Conservation (phyloP, 179 eudicot genomes). For the Kewa caespitosa region DNA sequence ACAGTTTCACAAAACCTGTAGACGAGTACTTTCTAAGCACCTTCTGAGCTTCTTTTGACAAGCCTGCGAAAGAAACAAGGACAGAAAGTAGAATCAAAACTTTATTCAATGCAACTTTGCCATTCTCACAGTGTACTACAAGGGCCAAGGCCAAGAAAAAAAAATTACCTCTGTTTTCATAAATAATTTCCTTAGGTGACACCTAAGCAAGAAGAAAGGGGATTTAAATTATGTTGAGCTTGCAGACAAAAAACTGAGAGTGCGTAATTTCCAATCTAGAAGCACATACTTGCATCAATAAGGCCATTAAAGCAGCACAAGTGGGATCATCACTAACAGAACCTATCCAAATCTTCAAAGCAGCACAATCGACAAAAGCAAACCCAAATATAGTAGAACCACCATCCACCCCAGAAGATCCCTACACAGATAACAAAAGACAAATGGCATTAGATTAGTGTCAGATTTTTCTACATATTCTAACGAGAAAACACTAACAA, state of each 20-base stretch:
- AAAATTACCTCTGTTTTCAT: constrained; percentile 62
- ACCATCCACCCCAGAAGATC: constrained; percentile 43
- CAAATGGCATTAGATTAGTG: constrained; percentile 12
- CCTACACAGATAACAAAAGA: constrained; percentile 37
- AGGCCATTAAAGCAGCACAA: constrained; percentile 90
- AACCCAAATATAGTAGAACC: constrained; percentile 71
- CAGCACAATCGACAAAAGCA: constrained; percentile 97
- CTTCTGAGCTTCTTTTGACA: constrained; percentile 85
- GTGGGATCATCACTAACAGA: constrained; percentile 87
- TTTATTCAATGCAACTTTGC: no score
- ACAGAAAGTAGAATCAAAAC: background rate
- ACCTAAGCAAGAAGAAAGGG: no score
- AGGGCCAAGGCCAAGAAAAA: background rate
- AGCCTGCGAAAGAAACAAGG: constrained; percentile 40
- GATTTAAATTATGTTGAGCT: no score
- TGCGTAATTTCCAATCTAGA: background rate
- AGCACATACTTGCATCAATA: constrained; percentile 84
- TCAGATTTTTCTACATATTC: background rate
- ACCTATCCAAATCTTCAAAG: constrained; percentile 88
- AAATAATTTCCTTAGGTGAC: constrained; percentile 89
- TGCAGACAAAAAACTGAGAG: no score
- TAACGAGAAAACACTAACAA: background rate
- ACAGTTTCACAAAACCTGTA: constrained; percentile 44
- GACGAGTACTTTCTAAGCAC: constrained; percentile 76
- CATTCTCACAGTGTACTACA: background rate